A percentile compares a stretch with the other conserved stretches of the same genome.
These are phyloP conservation scores for Macroventuria anomochaeta DNA, from an alignment of 2,329 filamentous ascomycete genomes.

Conservation along the genomic window DNA sequence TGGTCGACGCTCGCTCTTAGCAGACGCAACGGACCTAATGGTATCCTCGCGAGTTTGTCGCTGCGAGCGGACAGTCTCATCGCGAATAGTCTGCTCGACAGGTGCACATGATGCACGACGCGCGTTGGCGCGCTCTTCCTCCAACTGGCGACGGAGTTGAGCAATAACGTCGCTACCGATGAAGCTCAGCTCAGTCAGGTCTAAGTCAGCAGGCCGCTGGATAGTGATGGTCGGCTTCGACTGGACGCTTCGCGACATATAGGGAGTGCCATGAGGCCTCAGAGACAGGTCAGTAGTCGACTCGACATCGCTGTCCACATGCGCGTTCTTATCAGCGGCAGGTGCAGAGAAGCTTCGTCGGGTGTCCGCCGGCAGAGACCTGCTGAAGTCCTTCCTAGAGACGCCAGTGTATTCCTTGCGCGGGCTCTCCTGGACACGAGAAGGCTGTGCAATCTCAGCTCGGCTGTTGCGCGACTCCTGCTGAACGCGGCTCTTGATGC, in stretches of 20 bases:
- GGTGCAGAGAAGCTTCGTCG: constrained; percentile 44
- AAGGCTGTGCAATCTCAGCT: constrained; percentile 24
- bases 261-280: constrained; percentile 39
- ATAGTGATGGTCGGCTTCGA: constrained; percentile 28
- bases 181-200: constrained; percentile 62
- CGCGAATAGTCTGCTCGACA: constrained; percentile 39
- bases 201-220: constrained; percentile 40
- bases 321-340: constrained; percentile 28
- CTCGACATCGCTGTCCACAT: constrained; percentile 39
- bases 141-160: constrained; percentile 61
- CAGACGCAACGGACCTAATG: constrained; percentile 45
- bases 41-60: constrained; percentile 52
- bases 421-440: constrained; percentile 27
- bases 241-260: constrained; percentile 33
- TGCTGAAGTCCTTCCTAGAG: constrained; percentile 22
- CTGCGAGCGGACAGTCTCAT: constrained; percentile 49
- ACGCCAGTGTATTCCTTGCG: constrained; percentile 37
- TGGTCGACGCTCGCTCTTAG: constrained; percentile 49
- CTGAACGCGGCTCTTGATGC: constrained; percentile 43
- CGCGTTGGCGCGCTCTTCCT: constrained; percentile 59
- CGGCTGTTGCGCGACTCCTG: constrained; percentile 45
- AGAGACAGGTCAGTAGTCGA: constrained; percentile 52
- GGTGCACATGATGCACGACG: constrained; percentile 36
- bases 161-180: constrained; percentile 61
- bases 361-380: constrained; percentile 23